phyloP scores from a whole-genome alignment of 129 eudicot species.

The Centella asiatica region DNA sequence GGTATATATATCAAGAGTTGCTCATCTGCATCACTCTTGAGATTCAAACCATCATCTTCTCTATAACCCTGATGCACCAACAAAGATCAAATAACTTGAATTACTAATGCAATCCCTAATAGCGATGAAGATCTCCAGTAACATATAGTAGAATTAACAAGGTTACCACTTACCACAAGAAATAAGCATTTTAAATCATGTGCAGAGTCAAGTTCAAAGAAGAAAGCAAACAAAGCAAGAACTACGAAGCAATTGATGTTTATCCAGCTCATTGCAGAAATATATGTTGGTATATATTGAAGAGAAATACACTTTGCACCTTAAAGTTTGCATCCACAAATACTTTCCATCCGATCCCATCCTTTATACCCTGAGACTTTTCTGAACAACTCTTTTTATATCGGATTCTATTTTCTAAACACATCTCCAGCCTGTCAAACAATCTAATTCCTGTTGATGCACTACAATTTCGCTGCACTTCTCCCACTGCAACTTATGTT shows the following conservation, averaged over 20 bases:
- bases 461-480: no score
- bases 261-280: neutral
- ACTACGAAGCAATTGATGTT: neutral
- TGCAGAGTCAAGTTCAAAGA: neutral
- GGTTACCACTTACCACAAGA: slow-evolving; percentile 2
- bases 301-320: no score
- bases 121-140: neutral
- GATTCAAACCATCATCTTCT: slow-evolving; percentile 80
- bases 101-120: neutral
- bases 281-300: no score
- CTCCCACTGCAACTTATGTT: no score
- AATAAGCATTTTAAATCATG: neutral
- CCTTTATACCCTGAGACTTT: no score
- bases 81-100: slow-evolving; percentile 1
- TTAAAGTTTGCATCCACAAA: no score
- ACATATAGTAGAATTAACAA: neutral
- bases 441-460: no score
- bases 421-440: no score
- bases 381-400: no score
- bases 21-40: slow-evolving; percentile 99
- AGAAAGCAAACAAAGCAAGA: neutral
- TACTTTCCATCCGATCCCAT: no score
- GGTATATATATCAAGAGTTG: slow-evolving; percentile 88
- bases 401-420: no score
- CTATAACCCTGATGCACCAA: slow-evolving; percentile 68